phyloP scores from a whole-genome alignment of 208 protist genomes.

The Acanthamoeba castellanii region DNA sequence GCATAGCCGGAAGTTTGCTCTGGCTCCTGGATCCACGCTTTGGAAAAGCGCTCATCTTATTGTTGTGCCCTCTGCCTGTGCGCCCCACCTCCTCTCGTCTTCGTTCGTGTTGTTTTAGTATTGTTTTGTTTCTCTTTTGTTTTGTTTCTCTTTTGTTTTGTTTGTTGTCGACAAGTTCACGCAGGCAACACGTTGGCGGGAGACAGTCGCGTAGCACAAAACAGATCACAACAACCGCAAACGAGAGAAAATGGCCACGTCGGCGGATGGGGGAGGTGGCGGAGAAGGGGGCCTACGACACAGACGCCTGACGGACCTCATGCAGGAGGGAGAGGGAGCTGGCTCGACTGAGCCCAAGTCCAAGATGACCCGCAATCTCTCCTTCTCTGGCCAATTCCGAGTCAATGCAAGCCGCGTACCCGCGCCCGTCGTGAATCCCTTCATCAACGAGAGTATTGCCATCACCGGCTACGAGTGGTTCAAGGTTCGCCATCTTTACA shows the following conservation, averaged over 20 bases:
- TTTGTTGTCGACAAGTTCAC: too few species aligned
- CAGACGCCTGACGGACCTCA: background rate
- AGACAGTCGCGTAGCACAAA: background rate
- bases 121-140: too few species aligned
- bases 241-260: background rate
- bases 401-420: background rate
- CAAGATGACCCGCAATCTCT: background rate
- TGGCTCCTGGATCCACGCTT: background rate
- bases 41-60: too few species aligned
- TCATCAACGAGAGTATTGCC: conserved; percentile 43
- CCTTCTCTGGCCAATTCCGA: conserved; percentile 21
- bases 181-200: background rate
- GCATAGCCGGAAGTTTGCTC: background rate
- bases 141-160: too few species aligned
- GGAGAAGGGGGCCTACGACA: background rate
- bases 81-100: too few species aligned
- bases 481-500: background rate
- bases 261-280: too few species aligned
- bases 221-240: background rate
- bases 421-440: conserved; percentile 14
- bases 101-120: too few species aligned
- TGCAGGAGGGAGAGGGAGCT: background rate
- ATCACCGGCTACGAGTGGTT: conserved; percentile 29
- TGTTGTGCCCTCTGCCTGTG: too few species aligned
- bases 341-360: background rate